Base-by-base conservation (phyloP, 148 eudicot species). In the Heliamphora exappendiculata region DNA sequence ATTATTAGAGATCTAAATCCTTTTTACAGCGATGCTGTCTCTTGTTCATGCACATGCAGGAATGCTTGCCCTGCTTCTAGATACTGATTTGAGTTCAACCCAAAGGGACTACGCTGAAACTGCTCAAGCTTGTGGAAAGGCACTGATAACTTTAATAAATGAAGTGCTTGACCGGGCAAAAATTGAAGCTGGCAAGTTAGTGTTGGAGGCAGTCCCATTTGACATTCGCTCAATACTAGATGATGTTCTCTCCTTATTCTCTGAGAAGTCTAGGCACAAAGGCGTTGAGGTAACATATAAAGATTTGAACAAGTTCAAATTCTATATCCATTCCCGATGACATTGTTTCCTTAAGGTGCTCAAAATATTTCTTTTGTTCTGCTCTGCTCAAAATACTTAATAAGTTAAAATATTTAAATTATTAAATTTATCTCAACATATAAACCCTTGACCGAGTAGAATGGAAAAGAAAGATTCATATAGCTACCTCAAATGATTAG, bases 131-230 rank as follows among this genome's bases (percentile, higher is more conserved):
- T 90, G 93, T 75, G 93, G 91, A 45, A 82, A 86, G 82, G 87
- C 93, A 47, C 77, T 90, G 76, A 88, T 90, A 76, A 81, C 89
- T 16, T 80, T 90, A 78, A 90, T 90, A 77, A 90, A 90, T 79
- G 91, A 88, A 83, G 93, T 90, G 82, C 93, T 90, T 75, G 93
- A 90, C 67, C 79, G 89, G 62, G 91, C 93, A 34, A 90, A 90
- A 77, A 90, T 90, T 49, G 93, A 90, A 85, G 93, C 91, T 77
- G 89, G 91, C 75, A 90, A 88, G 84, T 79, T 90, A 63, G 93
- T 88, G 70, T 84, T 90, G 45, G 86, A 90, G 72, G 84, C 85
- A 42, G 91, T 90, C 59, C 91, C 89, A 13, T 90, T 90, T 85
- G 84, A 86, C 74, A 78, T 90, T 75, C 91, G 93, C 45, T 80